Evolutionary conservation across 148 eudicot genomes (phyloP).

Genomic region (Fallopia convolvulus): DNA sequence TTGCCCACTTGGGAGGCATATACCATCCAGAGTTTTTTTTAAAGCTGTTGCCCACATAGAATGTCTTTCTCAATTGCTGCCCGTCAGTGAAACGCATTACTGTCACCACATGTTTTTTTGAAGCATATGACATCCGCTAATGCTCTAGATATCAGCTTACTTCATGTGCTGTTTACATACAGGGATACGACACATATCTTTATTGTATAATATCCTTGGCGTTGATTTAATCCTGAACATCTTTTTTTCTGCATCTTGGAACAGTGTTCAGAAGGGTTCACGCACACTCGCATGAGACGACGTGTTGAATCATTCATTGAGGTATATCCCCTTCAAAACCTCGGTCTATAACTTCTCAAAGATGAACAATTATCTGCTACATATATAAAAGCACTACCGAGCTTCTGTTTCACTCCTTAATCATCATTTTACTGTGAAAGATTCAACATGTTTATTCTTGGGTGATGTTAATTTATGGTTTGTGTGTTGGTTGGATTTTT

Average conservation of each 20-base stretch:
- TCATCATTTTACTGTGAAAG: background rate
- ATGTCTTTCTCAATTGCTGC: too few relatives aligned
- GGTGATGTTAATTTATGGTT: background rate
- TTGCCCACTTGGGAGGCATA: background rate
- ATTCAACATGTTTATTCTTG: background rate
- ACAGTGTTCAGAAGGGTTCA: constrained; percentile 98
- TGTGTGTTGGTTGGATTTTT: background rate
- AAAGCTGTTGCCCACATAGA: too few relatives aligned
- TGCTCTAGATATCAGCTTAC: background rate
- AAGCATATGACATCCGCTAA: background rate
- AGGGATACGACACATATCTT: background rate
- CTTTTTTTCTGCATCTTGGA: background rate
- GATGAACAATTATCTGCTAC: constrained; percentile 11
- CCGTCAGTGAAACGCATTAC: too few relatives aligned
- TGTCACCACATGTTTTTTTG: background rate
- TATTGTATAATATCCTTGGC: background rate
- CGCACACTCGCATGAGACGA: constrained; percentile 99
- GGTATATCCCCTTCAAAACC: constrained; percentile 36
- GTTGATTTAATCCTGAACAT: background rate
- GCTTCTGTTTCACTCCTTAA: background rate
- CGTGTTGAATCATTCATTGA: constrained; percentile 91
- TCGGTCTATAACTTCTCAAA: background rate
- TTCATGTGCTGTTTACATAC: background rate
- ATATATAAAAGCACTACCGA: background rate
- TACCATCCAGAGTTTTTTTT: background rate